A percentile compares a stretch with the other conserved stretches of the same genome.
Conservation (phyloP, 257 asterid species). For the Fraxinus anomala region DNA sequence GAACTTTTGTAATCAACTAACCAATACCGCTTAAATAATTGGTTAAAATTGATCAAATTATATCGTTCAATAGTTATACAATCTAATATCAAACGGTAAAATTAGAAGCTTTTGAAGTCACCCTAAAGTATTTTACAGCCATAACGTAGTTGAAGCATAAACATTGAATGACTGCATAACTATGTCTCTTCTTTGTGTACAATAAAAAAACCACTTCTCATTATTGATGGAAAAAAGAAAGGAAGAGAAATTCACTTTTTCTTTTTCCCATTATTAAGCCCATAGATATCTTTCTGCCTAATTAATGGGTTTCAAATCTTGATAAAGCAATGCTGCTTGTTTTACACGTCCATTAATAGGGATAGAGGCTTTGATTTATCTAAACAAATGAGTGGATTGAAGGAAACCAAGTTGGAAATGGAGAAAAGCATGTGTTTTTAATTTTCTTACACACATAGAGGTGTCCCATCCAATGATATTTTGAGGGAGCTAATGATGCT, state of each 20-base stretch:
- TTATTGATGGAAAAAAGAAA: constrained; percentile 17
- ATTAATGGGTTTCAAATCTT: background rate
- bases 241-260: constrained; percentile 17
- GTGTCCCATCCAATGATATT: background rate
- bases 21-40: too few relatives aligned
- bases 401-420: background rate
- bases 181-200: constrained; percentile 26
- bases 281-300: background rate
- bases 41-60: too few relatives aligned
- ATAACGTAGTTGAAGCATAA: too few relatives aligned
- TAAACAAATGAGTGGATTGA: background rate
- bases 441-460: constrained; percentile 7
- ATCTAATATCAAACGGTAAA: too few relatives aligned
- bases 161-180: constrained; percentile 1
- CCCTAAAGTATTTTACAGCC: too few relatives aligned
- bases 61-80: too few relatives aligned
- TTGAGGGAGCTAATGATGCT: background rate
- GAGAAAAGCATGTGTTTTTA: background rate
- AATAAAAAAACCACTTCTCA: constrained; percentile 32
- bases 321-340: background rate
- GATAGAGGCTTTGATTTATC: constrained; percentile 6
- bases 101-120: too few relatives aligned
- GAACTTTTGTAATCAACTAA: too few relatives aligned
- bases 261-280: constrained; percentile 19
- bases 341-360: constrained; percentile 24